Evolutionary conservation across 1,284 basidiomycete genomes (phyloP), one percentile per base, ranked within the genome.

Genomic region (Pseudozyma hubeiensis): DNA sequence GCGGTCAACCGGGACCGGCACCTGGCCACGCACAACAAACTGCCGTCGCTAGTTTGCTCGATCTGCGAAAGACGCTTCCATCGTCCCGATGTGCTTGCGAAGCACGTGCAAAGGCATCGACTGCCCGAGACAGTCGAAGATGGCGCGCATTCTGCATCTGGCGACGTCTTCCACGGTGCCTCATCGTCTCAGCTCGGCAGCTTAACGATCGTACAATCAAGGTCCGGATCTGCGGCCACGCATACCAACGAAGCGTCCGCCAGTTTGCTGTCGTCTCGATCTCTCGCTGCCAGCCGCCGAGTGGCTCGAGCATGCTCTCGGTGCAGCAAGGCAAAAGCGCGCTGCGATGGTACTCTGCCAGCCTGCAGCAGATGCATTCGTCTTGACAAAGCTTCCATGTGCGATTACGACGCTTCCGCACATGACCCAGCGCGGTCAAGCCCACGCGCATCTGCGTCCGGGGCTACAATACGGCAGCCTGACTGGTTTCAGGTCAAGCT

Each of bases 1-100:
- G 34, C 49, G 4, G 49, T 40, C 49, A 51, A 51, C 29, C 49
- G 49, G 7, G 49, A 51, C 24, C 49, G 49, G 14, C 49, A 51
- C 14, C 49, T 51, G 11, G 35, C 17, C 7, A 40, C 35, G 0
- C 49, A 51, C 35, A 30, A 51, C 6, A 7, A n/a, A 13, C 35
- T 51, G 6, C 49, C 49, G 7, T 39, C 35, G 34, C 49, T 39
- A 4, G 35, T 11, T 7, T 51, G 49, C 24, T 40, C 49, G 5
- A 40, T 40, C 49, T 51, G 49, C 19, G 24, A 37, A 8, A n/a
- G 37, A 5, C 49, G 49, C 11, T 51, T 51, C 16, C 49, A 51
- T 16, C n/a, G 49, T 24, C n/a, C 49, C 10, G 35, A 51, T 30
- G 49, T 51, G 34, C 49, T 51, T 8, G 49, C 49, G 1, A 51